A percentile compares a stretch with the other conserved stretches of the same genome.
phyloP scores from a whole-genome alignment of 345 rosid species.

The Euphorbia lathyris region DNA sequence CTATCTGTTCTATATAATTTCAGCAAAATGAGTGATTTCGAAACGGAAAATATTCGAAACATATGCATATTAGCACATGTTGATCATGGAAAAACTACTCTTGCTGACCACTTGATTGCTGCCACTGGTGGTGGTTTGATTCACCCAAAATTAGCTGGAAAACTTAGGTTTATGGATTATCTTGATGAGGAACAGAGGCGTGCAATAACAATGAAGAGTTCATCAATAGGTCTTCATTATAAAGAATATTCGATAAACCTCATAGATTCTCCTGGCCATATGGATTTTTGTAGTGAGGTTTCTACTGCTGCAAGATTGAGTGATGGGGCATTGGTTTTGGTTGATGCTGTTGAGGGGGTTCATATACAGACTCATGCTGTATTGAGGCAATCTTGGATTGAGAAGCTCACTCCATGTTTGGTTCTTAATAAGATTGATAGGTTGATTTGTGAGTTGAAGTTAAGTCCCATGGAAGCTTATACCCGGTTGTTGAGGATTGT shows the following conservation, averaged over 20 bases:
- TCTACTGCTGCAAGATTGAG: slow-evolving; percentile 90
- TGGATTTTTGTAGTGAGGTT: slow-evolving; percentile 97
- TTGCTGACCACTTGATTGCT: slow-evolving; percentile 90
- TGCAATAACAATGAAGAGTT: slow-evolving; percentile 98
- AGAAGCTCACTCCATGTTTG: slow-evolving; percentile 88
- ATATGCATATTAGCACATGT: slow-evolving; percentile 90
- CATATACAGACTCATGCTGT: slow-evolving; percentile 96
- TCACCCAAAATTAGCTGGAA: slow-evolving; percentile 82
- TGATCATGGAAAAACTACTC: slow-evolving; percentile 95
- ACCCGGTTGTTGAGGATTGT: slow-evolving; percentile 75
- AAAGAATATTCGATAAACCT: slow-evolving; percentile 60
- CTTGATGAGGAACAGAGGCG: slow-evolving; percentile 94
- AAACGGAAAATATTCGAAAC: slow-evolving; percentile 53
- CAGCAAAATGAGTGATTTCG: slow-evolving; percentile 33
- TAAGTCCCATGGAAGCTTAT: slow-evolving; percentile 86
- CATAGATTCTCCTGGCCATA: slow-evolving; percentile 95
- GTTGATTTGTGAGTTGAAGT: slow-evolving; percentile 77
- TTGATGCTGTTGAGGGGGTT: slow-evolving; percentile 95
- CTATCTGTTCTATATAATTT: not conserved
- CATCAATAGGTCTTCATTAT: slow-evolving; percentile 64
- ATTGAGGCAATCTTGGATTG: slow-evolving; percentile 84
- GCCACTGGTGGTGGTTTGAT: slow-evolving; percentile 74
- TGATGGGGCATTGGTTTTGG: slow-evolving; percentile 85
- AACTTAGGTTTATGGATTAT: slow-evolving; percentile 81
- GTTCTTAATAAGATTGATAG: slow-evolving; percentile 92